Percentiles rank a stretch among this genome's conserved stretches.
Conservation (phyloP, 495 filamentous ascomycete genomes). For the Staphylotrichum tortipilum region DNA sequence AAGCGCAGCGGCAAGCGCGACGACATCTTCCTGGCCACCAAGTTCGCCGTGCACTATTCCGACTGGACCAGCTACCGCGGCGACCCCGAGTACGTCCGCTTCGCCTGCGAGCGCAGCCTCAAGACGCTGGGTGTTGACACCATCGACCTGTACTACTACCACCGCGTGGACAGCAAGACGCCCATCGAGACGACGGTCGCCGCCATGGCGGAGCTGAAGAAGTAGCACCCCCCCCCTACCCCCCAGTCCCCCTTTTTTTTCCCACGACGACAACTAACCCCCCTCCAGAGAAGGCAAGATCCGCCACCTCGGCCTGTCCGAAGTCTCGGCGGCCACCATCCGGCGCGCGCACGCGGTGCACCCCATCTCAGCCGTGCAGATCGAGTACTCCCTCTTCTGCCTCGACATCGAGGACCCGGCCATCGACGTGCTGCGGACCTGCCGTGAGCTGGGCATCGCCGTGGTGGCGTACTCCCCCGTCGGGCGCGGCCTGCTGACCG, state of each 20-base stretch:
- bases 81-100: slow-evolving; percentile 54
- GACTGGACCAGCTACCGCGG: slow-evolving; percentile 39
- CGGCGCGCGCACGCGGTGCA: slow-evolving; percentile 58
- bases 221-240: slow-evolving; percentile 2
- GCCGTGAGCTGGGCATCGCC: slow-evolving; percentile 63
- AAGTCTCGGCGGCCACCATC: slow-evolving; percentile 65
- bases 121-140: slow-evolving; percentile 55
- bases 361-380: slow-evolving; percentile 66
- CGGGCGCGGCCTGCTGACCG: slow-evolving; percentile 53
- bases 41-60: slow-evolving; percentile 43
- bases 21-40: slow-evolving; percentile 57
- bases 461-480: slow-evolving; percentile 50
- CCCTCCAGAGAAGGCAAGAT: slow-evolving; percentile 63
- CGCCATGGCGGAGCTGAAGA: slow-evolving; percentile 16
- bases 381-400: slow-evolving; percentile 64
- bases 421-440: slow-evolving; percentile 58
- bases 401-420: slow-evolving; percentile 48
- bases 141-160: slow-evolving; percentile 74
- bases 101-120: slow-evolving; percentile 53
- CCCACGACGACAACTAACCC: slow-evolving; percentile 34
- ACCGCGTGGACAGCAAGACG: slow-evolving; percentile 53
- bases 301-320: slow-evolving; percentile 62
- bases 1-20: slow-evolving; percentile 57
- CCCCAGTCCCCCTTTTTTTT: slow-evolving; percentile 18
- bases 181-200: slow-evolving; percentile 38